Percentiles rank a stretch among this genome's conserved stretches.
Conservation (phyloP, 23 red algal genomes). For the Gracilariopsis chorda region DNA sequence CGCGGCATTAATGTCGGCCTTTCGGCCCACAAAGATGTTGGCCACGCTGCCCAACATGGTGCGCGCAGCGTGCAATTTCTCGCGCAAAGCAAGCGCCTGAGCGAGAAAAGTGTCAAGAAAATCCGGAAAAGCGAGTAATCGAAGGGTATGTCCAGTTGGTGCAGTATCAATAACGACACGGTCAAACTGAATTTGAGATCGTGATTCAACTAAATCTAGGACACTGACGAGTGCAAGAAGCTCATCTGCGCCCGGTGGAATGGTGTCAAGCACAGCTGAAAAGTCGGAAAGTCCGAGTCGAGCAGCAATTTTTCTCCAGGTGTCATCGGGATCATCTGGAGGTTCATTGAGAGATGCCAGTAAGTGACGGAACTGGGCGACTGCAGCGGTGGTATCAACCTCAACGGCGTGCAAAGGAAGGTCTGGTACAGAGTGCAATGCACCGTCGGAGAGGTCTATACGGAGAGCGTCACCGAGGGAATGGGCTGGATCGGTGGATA, state of each 20-base stretch:
- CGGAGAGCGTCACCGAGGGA: conserved; percentile 91
- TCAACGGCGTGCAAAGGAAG: conserved; percentile 81
- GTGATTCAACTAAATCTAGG: conserved; percentile 65
- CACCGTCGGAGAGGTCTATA: conserved; percentile 69
- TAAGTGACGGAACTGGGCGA: conserved; percentile 67
- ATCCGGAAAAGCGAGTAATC: conserved; percentile 93
- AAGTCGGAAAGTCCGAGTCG: conserved; percentile 79
- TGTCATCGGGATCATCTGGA: not conserved
- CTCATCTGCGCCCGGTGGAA: conserved; percentile 98
- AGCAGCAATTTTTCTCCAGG: not conserved
- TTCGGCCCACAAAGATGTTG: conserved; percentile 42
- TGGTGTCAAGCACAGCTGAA: conserved; percentile 83
- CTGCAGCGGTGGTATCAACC: conserved; percentile 81
- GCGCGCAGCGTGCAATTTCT: conserved; percentile 47
- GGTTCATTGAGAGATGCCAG: conserved; percentile 61
- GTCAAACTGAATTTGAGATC: conserved; percentile 55
- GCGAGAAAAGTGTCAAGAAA: conserved; percentile 91
- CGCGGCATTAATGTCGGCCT: conserved; percentile 46
- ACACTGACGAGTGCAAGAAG: conserved; percentile 89
- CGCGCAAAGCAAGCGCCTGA: conserved; percentile 65
- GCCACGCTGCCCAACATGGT: conserved; percentile 62
- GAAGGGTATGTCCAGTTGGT: conserved; percentile 96
- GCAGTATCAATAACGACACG: conserved; percentile 95
- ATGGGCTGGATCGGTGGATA: conserved; percentile 95
- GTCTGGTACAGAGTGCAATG: not conserved